Percentiles rank a stretch among this genome's conserved stretches.
Conservation (phyloP, 2,329 filamentous ascomycete genomes). For the Ceratocystis albifundus region DNA sequence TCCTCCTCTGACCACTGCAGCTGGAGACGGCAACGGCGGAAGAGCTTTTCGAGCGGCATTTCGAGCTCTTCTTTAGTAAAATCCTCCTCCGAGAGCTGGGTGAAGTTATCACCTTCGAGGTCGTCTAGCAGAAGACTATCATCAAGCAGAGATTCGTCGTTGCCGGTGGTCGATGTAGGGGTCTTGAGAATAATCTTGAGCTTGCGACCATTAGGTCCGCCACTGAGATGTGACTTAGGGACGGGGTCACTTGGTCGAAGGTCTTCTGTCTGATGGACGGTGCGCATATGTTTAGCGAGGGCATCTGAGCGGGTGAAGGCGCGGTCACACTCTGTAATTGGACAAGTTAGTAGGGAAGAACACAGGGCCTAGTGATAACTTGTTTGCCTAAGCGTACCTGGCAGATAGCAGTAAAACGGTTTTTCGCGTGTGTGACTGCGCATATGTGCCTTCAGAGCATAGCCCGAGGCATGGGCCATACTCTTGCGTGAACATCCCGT, state of each 20-base stretch:
- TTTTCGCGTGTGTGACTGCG: slow-evolving; percentile 95
- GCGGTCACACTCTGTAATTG: slow-evolving; percentile 71
- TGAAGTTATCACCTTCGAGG: slow-evolving; percentile 44
- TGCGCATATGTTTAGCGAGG: slow-evolving; percentile 95
- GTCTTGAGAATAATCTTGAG: slow-evolving; percentile 55
- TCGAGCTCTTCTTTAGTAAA: slow-evolving; percentile 55
- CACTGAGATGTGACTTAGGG: slow-evolving; percentile 33
- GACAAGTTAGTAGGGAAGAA: neutral
- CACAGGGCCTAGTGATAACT: no score
- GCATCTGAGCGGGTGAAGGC: slow-evolving; percentile 94
- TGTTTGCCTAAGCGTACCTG: slow-evolving; percentile 47
- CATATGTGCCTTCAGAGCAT: slow-evolving; percentile 95
- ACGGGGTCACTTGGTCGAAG: slow-evolving; percentile 68
- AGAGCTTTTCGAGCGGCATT: slow-evolving; percentile 48
- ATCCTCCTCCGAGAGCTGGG: slow-evolving; percentile 43
- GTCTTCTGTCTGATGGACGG: slow-evolving; percentile 87
- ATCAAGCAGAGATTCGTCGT: slow-evolving; percentile 41
- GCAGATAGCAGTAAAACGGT: slow-evolving; percentile 90
- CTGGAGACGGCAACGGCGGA: slow-evolving; percentile 58
- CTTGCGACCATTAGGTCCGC: slow-evolving; percentile 37
- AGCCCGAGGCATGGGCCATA: slow-evolving; percentile 84
- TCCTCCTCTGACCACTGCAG: slow-evolving; percentile 62
- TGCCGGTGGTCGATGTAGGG: slow-evolving; percentile 44
- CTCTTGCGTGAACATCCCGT: slow-evolving; percentile 78
- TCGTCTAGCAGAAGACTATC: slow-evolving; percentile 42